Percentiles rank a stretch among this genome's conserved stretches.
Evolutionary conservation across 164 flowering plant species (phyloP).

Genomic region (Stephania yunnanensis): DNA sequence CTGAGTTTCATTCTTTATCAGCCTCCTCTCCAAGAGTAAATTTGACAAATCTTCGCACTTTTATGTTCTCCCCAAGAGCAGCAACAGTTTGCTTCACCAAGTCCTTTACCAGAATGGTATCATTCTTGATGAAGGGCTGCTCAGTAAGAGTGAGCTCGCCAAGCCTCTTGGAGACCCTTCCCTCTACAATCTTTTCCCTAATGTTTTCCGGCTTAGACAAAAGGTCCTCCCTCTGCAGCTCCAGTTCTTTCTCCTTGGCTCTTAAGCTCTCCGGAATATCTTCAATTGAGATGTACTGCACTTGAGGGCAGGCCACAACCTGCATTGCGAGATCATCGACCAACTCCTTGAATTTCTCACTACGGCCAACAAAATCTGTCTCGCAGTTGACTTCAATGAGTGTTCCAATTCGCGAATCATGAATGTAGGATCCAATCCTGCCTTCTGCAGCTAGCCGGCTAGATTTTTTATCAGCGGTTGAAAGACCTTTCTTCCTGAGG

Average conservation of each 20-base stretch:
- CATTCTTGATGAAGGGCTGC: conserved; percentile 88
- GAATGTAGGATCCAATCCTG: conserved; percentile 86
- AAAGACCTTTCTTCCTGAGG: conserved; percentile 92
- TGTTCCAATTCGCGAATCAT: conserved; percentile 90
- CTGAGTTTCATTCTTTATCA: conserved; percentile 22
- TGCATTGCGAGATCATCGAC: conserved; percentile 99
- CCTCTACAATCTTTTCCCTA: conserved; percentile 87
- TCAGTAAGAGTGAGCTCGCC: conserved; percentile 88
- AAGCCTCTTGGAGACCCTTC: conserved; percentile 85
- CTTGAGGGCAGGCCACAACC: conserved; percentile 87
- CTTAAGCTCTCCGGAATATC: conserved; percentile 59
- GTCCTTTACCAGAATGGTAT: conserved; percentile 73
- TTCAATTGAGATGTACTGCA: conserved; percentile 70
- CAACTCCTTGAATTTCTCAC: conserved; percentile 80
- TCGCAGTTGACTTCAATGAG: conserved; percentile 95
- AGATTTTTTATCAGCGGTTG: conserved; percentile 93
- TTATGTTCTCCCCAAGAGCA: conserved; percentile 85
- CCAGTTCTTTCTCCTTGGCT: conserved; percentile 67
- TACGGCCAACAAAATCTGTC: conserved; percentile 92
- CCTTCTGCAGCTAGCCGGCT: conserved; percentile 92
- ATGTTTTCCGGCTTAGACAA: conserved; percentile 86
- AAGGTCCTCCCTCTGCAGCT: conserved; percentile 96
- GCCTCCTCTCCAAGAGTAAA: conserved; percentile 78
- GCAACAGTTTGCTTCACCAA: conserved; percentile 94
- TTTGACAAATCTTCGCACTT: conserved; percentile 72